Evolutionary conservation across 768 basidiomycete genomes (phyloP), one percentile per base, ranked within the genome.

Genomic region (Podaxis rugospora): DNA sequence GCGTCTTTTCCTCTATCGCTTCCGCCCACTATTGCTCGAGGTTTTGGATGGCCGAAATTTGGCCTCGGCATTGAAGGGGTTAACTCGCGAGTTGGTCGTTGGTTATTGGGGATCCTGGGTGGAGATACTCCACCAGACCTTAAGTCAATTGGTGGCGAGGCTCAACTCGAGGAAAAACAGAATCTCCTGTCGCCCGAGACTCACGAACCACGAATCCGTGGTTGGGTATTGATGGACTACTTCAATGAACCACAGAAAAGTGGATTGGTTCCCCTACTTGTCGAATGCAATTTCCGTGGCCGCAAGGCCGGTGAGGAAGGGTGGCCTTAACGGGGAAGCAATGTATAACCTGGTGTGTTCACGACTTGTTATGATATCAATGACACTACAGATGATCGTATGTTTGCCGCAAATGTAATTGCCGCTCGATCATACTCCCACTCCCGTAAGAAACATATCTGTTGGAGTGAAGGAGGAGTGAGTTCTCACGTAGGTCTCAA

Each of bases 41-140:
- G 95, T 0, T 85, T 93, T 67, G 93, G 93, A 13, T 93, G 87
- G 87, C 92, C 92, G 0, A 75, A 78, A 39, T 76, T 81, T 73
- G 87, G 88, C 2, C 67, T 94, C 5, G 94, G 94, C 4, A 77
- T 94, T n/a, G 87, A 92, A 69, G 95, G 95, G 1, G 87, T 95
- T 42, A 98, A 98, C 68, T 78, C 78, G 23, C 80, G 87, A n/a
- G 74, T 93, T 2, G 87, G 82, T 2, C 75, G 74, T 57, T 96
- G 92, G 89, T 69, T 94, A 18, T 68, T 93, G 47, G 80, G 83
- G 40, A 72, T 75, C 62, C 71, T 93, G 53, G 68, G 59, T 25
- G 47, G 56, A 37, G 40, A 55, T 13, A 25, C 36, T 28, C 49
- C 62, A 40, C 66, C 61, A 37, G 46, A 62, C 40, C 18, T 57